phyloP scores from a whole-genome alignment of 768 basidiomycete species.

The Tricholoma flavovirens region DNA sequence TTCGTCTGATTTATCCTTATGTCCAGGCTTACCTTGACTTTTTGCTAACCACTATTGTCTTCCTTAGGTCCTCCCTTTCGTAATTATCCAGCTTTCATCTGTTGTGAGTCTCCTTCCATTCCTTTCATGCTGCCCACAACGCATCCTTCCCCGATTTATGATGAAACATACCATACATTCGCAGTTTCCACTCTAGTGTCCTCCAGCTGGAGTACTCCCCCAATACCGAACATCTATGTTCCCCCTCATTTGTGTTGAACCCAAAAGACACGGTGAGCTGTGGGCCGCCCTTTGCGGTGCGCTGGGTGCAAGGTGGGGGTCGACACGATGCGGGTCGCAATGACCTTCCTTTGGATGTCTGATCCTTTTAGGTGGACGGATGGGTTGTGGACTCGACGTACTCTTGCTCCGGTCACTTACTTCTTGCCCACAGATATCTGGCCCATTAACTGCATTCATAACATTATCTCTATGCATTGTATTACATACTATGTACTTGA shows the following conservation, averaged over 20 bases:
- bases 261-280: slow-evolving; percentile 54
- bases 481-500: too few relatives aligned
- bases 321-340: slow-evolving; percentile 61
- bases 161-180: slow-evolving; percentile 69
- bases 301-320: slow-evolving; percentile 74
- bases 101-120: slow-evolving; percentile 19
- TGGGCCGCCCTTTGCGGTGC: slow-evolving; percentile 65
- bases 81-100: background rate
- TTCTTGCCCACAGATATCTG: background rate
- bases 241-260: slow-evolving; percentile 66
- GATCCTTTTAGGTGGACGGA: slow-evolving; percentile 32
- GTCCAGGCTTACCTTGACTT: background rate
- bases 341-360: slow-evolving; percentile 91
- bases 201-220: slow-evolving; percentile 67
- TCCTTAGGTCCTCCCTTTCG: too few relatives aligned
- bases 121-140: background rate
- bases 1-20: slow-evolving; percentile 58
- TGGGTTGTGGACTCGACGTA: background rate
- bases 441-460: background rate
- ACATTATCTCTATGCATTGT: background rate
- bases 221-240: slow-evolving; percentile 64
- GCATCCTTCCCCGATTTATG: slow-evolving; percentile 21
- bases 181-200: slow-evolving; percentile 83
- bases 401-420: background rate
- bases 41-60: background rate